These are phyloP conservation scores for Dentipellis sp. DNA, from an alignment of 768 basidiomycete genomes.

Conservation along the genomic window DNA sequence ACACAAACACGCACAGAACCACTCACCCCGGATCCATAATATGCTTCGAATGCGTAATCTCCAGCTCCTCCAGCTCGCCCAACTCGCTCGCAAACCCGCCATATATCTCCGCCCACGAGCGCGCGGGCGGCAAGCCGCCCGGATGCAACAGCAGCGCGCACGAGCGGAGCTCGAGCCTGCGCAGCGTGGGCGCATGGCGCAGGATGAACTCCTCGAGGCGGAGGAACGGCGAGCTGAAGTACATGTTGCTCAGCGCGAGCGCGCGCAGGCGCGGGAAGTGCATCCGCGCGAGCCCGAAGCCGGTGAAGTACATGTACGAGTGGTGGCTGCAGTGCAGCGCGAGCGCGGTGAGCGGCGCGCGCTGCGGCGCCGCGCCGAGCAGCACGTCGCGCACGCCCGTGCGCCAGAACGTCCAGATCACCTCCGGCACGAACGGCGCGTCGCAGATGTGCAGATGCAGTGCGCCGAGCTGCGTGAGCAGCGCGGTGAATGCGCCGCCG, in stretches of 20 bases:
- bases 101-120: not conserved
- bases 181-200: not conserved
- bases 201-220: not conserved
- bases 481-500: not conserved
- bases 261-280: not conserved
- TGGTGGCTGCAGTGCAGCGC: not conserved
- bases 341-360: not conserved
- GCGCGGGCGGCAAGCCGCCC: not conserved
- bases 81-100: not conserved
- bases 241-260: not conserved
- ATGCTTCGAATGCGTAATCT: not conserved
- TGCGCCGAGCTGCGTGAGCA: not conserved
- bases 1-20: not conserved
- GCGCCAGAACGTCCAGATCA: not conserved
- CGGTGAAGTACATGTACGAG: not conserved
- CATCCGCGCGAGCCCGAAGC: not conserved
- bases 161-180: not conserved
- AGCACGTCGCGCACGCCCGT: not conserved
- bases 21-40: not conserved
- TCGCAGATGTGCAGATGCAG: not conserved
- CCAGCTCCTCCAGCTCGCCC: not conserved
- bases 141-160: not conserved
- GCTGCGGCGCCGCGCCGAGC: not conserved
- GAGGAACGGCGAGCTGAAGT: not conserved
- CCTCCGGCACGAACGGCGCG: not conserved